Conservation (phyloP, 768 basidiomycete species). For the Mrakia frigida region DNA sequence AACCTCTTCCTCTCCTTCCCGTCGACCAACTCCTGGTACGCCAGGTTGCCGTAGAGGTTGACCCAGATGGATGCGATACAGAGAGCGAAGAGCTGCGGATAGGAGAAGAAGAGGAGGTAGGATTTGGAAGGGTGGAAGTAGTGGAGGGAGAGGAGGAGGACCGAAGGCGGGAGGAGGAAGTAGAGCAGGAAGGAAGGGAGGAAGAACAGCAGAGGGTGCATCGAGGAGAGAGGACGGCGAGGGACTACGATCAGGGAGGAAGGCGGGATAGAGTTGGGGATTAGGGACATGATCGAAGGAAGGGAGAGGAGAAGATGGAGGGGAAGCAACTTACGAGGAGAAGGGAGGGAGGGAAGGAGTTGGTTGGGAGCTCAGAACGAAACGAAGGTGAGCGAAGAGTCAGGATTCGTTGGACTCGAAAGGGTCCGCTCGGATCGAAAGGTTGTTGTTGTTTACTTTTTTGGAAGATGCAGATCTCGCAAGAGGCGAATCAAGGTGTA, state of each 20-base stretch:
- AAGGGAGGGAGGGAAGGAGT: neutral
- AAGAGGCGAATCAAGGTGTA: no score
- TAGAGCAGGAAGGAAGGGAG: slow-evolving; percentile 6
- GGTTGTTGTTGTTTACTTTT: no score
- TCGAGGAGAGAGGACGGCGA: neutral
- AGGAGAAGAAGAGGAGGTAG: neutral
- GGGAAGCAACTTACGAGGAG: no score
- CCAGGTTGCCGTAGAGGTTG: slow-evolving; percentile 5
- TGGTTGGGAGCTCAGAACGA: neutral
- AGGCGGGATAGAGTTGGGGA: slow-evolving; percentile 4
- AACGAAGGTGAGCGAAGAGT: neutral
- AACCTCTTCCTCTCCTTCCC: neutral
- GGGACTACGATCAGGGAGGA: neutral
- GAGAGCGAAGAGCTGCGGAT: neutral
- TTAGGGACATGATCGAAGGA: neutral
- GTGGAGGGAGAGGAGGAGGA: slow-evolving; percentile 8
- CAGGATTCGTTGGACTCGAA: no score
- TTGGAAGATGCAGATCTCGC: no score
- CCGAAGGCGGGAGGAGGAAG: neutral
- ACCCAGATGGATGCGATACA: neutral
- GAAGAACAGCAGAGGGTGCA: neutral
- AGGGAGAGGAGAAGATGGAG: neutral
- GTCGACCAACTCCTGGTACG: slow-evolving; percentile 3
- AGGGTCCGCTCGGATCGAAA: no score
- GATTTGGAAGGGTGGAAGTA: neutral